Evolutionary conservation across 2,329 filamentous ascomycete genomes (phyloP).

Genomic region (Cytospora piceae): DNA sequence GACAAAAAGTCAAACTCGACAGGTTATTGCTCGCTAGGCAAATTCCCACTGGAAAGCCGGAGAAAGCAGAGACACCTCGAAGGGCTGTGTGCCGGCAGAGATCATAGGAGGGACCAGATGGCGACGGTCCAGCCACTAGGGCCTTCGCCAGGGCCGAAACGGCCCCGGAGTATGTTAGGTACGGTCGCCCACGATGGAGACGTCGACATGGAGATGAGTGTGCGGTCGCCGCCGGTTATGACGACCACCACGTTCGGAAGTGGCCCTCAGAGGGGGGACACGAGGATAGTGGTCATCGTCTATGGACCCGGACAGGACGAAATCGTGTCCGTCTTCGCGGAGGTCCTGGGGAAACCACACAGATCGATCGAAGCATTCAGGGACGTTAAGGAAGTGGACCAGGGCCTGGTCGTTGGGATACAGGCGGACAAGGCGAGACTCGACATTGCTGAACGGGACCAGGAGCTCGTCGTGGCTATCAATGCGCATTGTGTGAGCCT

Average conservation of each 20-base stretch:
- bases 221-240: constrained; percentile 39
- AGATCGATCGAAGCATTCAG: constrained; percentile 60
- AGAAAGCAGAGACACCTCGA: not conserved
- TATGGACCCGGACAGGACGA: constrained; percentile 73
- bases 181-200: constrained; percentile 37
- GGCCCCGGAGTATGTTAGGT: constrained; percentile 35
- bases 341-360: constrained; percentile 76
- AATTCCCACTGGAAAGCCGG: not conserved
- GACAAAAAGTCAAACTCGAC: constrained; percentile 1
- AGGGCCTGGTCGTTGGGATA: constrained; percentile 71
- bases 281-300: constrained; percentile 66
- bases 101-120: constrained; percentile 16
- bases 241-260: constrained; percentile 47
- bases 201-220: constrained; percentile 39
- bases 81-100: not conserved
- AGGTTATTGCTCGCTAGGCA: not conserved
- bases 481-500: constrained; percentile 77
- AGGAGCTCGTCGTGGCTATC: constrained; percentile 66
- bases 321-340: constrained; percentile 75
- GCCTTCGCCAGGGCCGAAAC: constrained; percentile 33
- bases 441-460: constrained; percentile 62
- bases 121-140: constrained; percentile 35
- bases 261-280: constrained; percentile 56
- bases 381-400: constrained; percentile 56
- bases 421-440: constrained; percentile 58